Percentiles rank a stretch among this genome's conserved stretches.
phyloP scores from a whole-genome alignment of 768 basidiomycete genomes.

The Dioszegia aurantiaca region DNA sequence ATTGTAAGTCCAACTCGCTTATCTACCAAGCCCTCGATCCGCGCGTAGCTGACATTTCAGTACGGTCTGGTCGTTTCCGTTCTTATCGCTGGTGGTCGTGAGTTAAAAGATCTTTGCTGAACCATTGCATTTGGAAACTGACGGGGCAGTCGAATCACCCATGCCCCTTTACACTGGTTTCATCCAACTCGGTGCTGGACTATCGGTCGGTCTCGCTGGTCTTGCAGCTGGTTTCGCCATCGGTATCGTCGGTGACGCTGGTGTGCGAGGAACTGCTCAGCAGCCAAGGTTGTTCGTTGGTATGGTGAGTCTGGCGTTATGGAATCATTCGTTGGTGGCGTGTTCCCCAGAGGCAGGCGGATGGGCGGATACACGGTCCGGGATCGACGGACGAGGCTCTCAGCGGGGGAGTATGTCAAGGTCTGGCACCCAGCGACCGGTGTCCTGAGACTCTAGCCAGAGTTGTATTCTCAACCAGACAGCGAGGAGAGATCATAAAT shows the following conservation, averaged over 20 bases:
- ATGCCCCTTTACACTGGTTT: constrained; percentile 88
- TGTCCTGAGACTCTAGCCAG: no score
- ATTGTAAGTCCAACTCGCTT: constrained; percentile 59
- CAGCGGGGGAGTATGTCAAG: no score
- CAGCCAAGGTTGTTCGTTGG: constrained; percentile 91
- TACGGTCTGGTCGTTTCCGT: constrained; percentile 99
- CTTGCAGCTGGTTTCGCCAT: constrained; percentile 56
- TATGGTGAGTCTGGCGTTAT: constrained; percentile 67
- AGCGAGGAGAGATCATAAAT: no score
- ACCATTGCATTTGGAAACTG: not conserved
- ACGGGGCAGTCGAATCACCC: constrained; percentile 60
- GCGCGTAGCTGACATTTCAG: constrained; percentile 50
- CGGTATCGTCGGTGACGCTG: constrained; percentile 98
- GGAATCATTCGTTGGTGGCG: no score
- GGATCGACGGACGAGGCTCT: no score
- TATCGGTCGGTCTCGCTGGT: constrained; percentile 89
- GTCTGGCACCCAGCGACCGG: no score
- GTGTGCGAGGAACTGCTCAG: constrained; percentile 95
- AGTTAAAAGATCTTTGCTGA: constrained; percentile 51
- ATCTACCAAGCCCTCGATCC: not conserved
- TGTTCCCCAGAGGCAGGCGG: no score
- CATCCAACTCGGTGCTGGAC: constrained; percentile 64
- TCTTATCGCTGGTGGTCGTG: constrained; percentile 81
- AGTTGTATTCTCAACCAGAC: no score
- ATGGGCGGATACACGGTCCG: no score